These are phyloP conservation scores for Xylaria flabelliformis DNA, from an alignment of 495 filamentous ascomycete species.

Conservation along the genomic window DNA sequence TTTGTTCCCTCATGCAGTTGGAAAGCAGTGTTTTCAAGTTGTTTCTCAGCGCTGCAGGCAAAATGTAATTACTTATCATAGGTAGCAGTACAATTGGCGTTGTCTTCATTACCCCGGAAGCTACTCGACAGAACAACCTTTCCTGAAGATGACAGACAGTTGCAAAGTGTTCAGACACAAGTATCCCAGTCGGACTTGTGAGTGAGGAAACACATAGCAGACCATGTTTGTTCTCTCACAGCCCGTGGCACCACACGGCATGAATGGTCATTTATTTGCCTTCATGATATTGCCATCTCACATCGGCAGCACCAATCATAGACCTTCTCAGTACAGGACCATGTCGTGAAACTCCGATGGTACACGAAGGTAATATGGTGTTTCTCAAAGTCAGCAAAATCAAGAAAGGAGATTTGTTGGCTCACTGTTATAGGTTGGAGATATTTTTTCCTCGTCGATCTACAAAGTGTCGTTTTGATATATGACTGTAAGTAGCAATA, in stretches of 20 bases:
- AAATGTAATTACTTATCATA: neutral
- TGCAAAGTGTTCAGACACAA: neutral
- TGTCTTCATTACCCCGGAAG: neutral
- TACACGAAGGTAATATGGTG: neutral
- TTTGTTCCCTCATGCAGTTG: constrained; percentile 5
- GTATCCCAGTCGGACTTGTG: neutral
- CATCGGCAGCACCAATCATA: constrained; percentile 20
- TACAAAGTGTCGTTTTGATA: neutral
- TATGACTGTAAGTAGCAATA: neutral
- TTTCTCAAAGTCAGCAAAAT: neutral
- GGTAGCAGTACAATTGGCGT: neutral
- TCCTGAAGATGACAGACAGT: neutral
- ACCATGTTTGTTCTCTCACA: neutral
- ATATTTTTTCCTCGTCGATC: neutral
- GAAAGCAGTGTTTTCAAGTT: neutral
- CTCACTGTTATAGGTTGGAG: neutral
- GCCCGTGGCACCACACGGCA: constrained; percentile 2
- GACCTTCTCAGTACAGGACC: constrained; percentile 3
- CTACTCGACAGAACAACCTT: no score
- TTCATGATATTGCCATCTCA: constrained; percentile 30
- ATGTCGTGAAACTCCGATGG: constrained; percentile 1
- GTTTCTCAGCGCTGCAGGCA: neutral
- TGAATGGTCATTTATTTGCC: constrained; percentile 21
- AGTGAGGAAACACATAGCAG: neutral
- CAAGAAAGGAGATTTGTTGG: neutral